A percentile compares a stretch with the other conserved stretches of the same genome.
Conservation (phyloP, 2,329 filamentous ascomycete species). For the Trichoderma harzianum region DNA sequence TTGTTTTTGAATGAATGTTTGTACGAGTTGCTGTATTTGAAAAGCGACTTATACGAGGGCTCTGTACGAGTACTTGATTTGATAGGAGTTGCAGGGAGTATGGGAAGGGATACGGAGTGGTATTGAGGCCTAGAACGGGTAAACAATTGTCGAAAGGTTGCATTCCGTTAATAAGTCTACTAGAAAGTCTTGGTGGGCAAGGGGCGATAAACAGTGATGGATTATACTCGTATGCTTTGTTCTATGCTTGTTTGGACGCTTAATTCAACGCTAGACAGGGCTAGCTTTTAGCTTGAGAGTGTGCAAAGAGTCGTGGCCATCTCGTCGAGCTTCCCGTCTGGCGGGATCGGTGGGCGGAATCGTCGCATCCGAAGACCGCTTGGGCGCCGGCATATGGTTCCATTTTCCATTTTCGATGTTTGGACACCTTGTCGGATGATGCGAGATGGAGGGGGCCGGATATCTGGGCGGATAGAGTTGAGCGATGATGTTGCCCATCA, state of each 20-base stretch:
- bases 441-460: neutral
- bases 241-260: constrained; percentile 15
- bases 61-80: neutral
- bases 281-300: neutral
- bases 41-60: neutral
- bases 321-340: neutral
- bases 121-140: neutral
- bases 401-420: neutral
- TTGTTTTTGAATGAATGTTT: neutral
- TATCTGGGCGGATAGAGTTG: neutral
- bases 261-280: neutral
- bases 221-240: neutral
- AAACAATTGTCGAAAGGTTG: neutral
- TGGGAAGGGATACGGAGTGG: neutral
- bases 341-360: neutral
- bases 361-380: neutral
- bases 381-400: neutral
- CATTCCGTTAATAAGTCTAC: neutral
- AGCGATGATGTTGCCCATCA: neutral
- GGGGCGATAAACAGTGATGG: neutral
- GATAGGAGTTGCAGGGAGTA: neutral
- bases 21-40: neutral
- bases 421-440: neutral
- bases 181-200: neutral
- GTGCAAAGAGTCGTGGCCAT: neutral